These are phyloP conservation scores for Fusarium compactum DNA, from an alignment of 2,329 filamentous ascomycete species.

Conservation along the genomic window DNA sequence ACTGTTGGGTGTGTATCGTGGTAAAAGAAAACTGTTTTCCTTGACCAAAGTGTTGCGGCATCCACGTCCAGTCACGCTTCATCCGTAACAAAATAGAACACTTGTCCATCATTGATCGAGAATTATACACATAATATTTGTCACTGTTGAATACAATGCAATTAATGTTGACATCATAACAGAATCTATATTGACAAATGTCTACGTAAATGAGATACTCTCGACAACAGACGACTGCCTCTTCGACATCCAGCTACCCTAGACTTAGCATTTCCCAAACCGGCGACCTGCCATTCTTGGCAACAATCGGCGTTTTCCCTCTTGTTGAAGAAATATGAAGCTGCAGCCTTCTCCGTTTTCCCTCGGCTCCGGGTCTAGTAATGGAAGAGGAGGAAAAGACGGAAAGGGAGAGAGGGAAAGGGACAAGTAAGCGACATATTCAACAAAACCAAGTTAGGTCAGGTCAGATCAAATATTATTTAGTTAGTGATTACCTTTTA, in stretches of 20 bases:
- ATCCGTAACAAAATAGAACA: neutral
- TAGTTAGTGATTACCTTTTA: neutral
- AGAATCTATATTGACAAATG: neutral
- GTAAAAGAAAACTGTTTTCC: neutral
- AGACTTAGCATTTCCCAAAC: neutral
- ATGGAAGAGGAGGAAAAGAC: neutral
- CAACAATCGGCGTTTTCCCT: neutral
- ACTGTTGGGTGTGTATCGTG: neutral
- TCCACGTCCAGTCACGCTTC: neutral
- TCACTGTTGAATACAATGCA: neutral
- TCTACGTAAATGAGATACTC: neutral
- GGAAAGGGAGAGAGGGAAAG: neutral
- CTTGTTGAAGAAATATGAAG: conserved; percentile 16
- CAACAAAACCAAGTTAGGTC: neutral
- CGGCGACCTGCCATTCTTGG: conserved; percentile 19
- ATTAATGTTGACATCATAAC: neutral
- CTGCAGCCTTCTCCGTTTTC: conserved; percentile 1
- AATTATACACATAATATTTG: neutral
- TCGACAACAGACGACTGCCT: neutral
- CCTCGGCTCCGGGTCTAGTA: neutral
- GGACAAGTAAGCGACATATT: neutral
- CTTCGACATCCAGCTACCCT: conserved; percentile 14
- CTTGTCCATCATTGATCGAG: neutral
- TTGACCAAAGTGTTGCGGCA: neutral
- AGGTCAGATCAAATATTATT: conserved; percentile 7